A percentile compares a stretch with the other conserved stretches of the same genome.
Evolutionary conservation across 2,329 filamentous ascomycete species (phyloP).

Genomic region (Clarireedia homoeocarpa): DNA sequence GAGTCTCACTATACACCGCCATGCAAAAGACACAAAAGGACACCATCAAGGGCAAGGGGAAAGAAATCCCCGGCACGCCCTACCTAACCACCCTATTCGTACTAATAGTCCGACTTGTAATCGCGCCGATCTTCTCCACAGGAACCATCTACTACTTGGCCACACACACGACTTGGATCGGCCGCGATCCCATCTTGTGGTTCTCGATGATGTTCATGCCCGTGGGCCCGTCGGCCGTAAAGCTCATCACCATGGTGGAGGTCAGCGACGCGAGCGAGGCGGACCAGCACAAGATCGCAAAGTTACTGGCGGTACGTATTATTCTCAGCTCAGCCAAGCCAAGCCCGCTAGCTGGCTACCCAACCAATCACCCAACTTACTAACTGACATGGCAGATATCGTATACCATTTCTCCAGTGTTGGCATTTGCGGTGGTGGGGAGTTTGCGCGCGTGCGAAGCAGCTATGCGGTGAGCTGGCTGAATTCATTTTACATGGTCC

Average conservation of each 20-base stretch:
- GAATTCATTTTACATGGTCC: no score
- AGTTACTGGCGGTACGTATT: constrained; percentile 33
- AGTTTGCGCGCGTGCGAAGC: constrained; percentile 29
- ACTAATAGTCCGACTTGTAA: constrained; percentile 46
- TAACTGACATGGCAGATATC: constrained; percentile 25
- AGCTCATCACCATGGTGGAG: constrained; percentile 39
- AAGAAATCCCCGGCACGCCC: constrained; percentile 33
- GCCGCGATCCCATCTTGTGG: constrained; percentile 56
- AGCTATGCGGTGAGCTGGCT: constrained; percentile 4
- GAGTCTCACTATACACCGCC: constrained; percentile 53
- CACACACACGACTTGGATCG: constrained; percentile 42
- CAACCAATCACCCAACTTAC: background rate
- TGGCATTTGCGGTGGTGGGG: constrained; percentile 33
- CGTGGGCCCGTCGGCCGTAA: constrained; percentile 39
- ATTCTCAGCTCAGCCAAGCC: no score
- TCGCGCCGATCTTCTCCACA: constrained; percentile 53
- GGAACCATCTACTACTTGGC: constrained; percentile 47
- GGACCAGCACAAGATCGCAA: constrained; percentile 37
- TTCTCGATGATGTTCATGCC: constrained; percentile 48
- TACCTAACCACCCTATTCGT: constrained; percentile 43
- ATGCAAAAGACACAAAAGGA: constrained; percentile 39
- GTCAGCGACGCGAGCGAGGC: constrained; percentile 34
- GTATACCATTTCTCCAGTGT: constrained; percentile 32
- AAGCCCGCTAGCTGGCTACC: no score
- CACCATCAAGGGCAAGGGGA: constrained; percentile 17